phyloP scores from a whole-genome alignment of 2,329 filamentous ascomycete species.

The Polychaeton citri region DNA sequence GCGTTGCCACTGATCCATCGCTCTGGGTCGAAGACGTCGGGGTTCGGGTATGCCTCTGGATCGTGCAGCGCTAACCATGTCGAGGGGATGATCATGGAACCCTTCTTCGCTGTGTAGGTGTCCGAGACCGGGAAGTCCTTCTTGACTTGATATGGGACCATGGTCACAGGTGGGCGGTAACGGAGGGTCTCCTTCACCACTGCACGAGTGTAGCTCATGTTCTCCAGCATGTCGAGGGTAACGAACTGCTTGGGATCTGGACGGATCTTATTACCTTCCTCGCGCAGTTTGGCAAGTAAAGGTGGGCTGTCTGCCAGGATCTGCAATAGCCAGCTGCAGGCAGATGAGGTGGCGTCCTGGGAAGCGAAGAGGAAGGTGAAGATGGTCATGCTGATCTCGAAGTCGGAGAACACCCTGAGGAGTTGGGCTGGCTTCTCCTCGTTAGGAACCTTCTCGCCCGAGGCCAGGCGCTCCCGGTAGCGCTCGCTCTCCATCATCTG shows the following conservation, averaged over 20 bases:
- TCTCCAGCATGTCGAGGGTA: constrained; percentile 76
- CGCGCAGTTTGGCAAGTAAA: constrained; percentile 73
- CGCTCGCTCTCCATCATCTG: constrained; percentile 72
- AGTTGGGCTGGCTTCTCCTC: constrained; percentile 71
- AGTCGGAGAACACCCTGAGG: constrained; percentile 76
- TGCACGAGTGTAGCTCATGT: constrained; percentile 78
- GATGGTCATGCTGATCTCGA: constrained; percentile 82
- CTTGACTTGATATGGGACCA: constrained; percentile 93
- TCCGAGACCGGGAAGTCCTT: constrained; percentile 86
- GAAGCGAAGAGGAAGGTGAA: constrained; percentile 97
- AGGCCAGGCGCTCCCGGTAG: constrained; percentile 66
- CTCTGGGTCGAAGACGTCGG: constrained; percentile 80
- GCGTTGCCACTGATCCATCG: constrained; percentile 84
- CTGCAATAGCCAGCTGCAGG: constrained; percentile 91
- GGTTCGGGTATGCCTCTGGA: constrained; percentile 79
- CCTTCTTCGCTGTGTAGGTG: constrained; percentile 84
- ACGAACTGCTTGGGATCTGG: constrained; percentile 26
- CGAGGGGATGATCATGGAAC: constrained; percentile 87
- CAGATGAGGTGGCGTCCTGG: constrained; percentile 90
- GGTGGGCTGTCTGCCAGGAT: constrained; percentile 89
- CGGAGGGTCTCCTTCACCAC: constrained; percentile 84
- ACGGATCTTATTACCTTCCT: constrained; percentile 42
- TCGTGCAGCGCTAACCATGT: constrained; percentile 86
- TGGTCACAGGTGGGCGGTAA: constrained; percentile 89
- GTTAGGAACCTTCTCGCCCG: constrained; percentile 52